Evolutionary conservation across 345 rosid species (phyloP), one percentile per base, ranked within the genome.

Genomic region (Populus deltoides): DNA sequence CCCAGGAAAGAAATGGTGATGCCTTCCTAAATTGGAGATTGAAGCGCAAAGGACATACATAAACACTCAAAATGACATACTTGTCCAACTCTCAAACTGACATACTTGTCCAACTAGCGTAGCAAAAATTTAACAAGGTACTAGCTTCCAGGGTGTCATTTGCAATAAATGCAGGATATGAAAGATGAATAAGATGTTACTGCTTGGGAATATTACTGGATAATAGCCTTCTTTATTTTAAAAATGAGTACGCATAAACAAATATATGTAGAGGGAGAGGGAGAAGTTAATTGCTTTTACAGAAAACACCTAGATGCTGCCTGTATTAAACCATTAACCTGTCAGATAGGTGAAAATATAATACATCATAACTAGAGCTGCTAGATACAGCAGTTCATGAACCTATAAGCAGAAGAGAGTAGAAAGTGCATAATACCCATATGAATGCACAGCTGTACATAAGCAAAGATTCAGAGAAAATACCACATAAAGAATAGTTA

Each of bases 401-500:
- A 53, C 8, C 10, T 20, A 66, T 66, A 25, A 25, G 49, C 51
- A 59, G 9, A 9, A 38, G n/a, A 15, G 22, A 29, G 39, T 18
- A 25, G 51, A 43, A 6, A 9, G 1, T 45, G 43, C 38, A 33
- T 75, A 74, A 36, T 6, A 51, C 68, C 11, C 6, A 65, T 41
- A 18, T 49, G 29, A 17, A 66, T 49, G 33, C 8, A 72, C 74
- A 75, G 47, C 25, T 66, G 71, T 55, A 45, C 70, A 20, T 18
- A 43, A 71, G 31, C 27, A 27, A 68, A 33, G 22, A 75, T 76
- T 43, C 27, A 70, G 24, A 71, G 43, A 47, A 77, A 74, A 75
- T 29, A 63, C 29, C 73, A 74, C 68, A 73, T 4, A 71, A 76
- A 77, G 69, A 84, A 70, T 41, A 66, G 25, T 70, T 72, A 81